Base-by-base conservation (phyloP, 2,329 filamentous ascomycete species). In the Microdochium bolleyi region DNA sequence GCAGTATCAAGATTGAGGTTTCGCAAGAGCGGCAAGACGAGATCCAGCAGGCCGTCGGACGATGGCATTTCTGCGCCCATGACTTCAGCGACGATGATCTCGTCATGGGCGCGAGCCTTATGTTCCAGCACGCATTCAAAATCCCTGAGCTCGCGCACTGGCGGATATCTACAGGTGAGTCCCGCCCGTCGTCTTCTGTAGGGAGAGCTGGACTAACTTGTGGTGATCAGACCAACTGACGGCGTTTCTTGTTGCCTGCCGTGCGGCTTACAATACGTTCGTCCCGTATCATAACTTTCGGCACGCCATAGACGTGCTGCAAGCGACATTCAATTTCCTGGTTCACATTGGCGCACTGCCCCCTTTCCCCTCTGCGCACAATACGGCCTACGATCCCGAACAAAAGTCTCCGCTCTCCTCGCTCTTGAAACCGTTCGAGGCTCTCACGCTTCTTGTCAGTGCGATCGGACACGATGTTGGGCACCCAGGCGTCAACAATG, bases 381-480 rank as follows among this genome's bases (percentile, higher is more conserved):
- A 62, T 30, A 51, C 64, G 44, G 54, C 62, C 3, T 55, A 61
- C 52, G 61, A 62, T 37, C 51, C 62, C 52, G 49, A 66, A 49
- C 55, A 72, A 56, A 82, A 77, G 57, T 88, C 82, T 2, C 81
- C 87, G 1, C 81, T 96, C 49, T 88, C 88, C 2, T 74, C 79
- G 48, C 75, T 97, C 24, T 74, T 99, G n/a, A 79, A 81, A 49
- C 91, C 92, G 1, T 89, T 95, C 58, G 92, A 97, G 67, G 89
- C 88, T 4, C 76, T 99, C 51, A 92, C 91, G 0, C 79, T 99
- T 2, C 78, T 99, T 48, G 87, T 97, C 58, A 92, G 92, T 9
- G 94, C 94, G n/a, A 95, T 99, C 63, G 94, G 94, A 44, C 94
- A 99, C 61, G 94, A 99, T 66, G 94, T 97, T 38, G 94, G 94